Conservation (phyloP, 148 eudicot genomes). For the Dysphania ambrosioides region DNA sequence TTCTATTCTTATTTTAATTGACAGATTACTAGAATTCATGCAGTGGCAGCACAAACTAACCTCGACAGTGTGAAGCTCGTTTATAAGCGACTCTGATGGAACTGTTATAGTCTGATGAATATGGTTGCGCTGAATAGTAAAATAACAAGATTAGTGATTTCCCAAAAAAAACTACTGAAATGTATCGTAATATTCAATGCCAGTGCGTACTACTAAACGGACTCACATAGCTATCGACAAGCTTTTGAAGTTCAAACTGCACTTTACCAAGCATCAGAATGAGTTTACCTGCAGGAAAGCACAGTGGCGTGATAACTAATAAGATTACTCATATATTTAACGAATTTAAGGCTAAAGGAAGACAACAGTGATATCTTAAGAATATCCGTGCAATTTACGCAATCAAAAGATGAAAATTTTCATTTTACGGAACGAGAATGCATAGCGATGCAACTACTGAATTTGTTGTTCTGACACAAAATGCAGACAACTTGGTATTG, state of each 20-base stretch:
- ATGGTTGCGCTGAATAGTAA: conserved; percentile 71
- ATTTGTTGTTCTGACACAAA: too few relatives aligned
- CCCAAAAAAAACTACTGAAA: too few relatives aligned
- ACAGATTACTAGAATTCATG: too few relatives aligned
- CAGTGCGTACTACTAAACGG: neutral
- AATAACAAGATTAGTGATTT: conserved; percentile 19
- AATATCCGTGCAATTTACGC: too few relatives aligned
- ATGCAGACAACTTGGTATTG: too few relatives aligned
- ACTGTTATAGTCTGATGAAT: conserved; percentile 71
- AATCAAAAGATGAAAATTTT: too few relatives aligned
- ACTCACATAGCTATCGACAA: conserved; percentile 87
- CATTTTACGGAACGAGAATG: too few relatives aligned
- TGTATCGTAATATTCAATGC: neutral
- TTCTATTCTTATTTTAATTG: too few relatives aligned
- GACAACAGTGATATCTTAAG: too few relatives aligned
- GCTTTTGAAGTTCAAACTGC: conserved; percentile 84
- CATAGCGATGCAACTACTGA: too few relatives aligned
- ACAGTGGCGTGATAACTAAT: neutral
- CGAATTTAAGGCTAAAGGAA: too few relatives aligned
- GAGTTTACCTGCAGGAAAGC: conserved; percentile 59
- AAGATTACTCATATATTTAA: neutral
- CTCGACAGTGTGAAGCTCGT: conserved; percentile 84
- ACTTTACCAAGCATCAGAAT: conserved; percentile 80
- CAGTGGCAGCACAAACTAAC: conserved; percentile 38
- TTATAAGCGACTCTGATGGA: conserved; percentile 95